Base-by-base conservation (phyloP, 2,329 filamentous ascomycete genomes). In the Colletotrichum chlorophyti region DNA sequence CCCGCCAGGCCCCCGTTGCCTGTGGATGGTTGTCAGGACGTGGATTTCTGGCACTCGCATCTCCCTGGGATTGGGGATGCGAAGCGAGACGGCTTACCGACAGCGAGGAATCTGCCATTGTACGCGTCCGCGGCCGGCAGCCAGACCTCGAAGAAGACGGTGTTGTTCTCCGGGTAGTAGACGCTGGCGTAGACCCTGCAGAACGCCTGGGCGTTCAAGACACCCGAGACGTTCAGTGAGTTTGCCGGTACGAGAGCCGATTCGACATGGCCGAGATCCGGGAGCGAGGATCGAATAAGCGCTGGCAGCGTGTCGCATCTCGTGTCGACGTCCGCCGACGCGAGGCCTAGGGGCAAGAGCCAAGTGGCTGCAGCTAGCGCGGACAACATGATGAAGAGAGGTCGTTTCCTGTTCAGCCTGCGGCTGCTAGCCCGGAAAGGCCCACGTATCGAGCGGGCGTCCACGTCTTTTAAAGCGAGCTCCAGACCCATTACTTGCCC, bases 1-100 rank as follows among this genome's bases (percentile, higher is more conserved):
- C 53, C 53, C 9, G 53, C 53, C 19, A 57, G 23, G n/a, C 53
- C 53, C 10, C 53, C 53, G 17, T 57, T 57, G 24, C 53, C 53
- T 57, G 14, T 26, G 9, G n/a, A 14, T n/a, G n/a, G 6, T 21
- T 5, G 2, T 48, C 15, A 37, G 32, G 9, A n/a, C n/a, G n/a
- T n/a, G n/a, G n/a, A n/a, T n/a, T n/a, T n/a, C n/a, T n/a, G n/a
- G n/a, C n/a, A n/a, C n/a, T n/a, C n/a, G n/a, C n/a, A n/a, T n/a
- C n/a, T n/a, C n/a, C n/a, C n/a, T n/a, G n/a, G n/a, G n/a, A n/a
- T n/a, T n/a, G n/a, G n/a, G n/a, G n/a, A n/a, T n/a, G n/a, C n/a
- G n/a, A n/a, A n/a, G n/a, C n/a, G n/a, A n/a, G n/a, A n/a, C n/a
- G 23, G 15, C 54, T 24, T 6, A 53, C 54, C 54, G 14, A 53